Evolutionary conservation across 2,329 filamentous ascomycete species (phyloP), one percentile per base, ranked within the genome.

Genomic region (Microthyrium microscopicum): DNA sequence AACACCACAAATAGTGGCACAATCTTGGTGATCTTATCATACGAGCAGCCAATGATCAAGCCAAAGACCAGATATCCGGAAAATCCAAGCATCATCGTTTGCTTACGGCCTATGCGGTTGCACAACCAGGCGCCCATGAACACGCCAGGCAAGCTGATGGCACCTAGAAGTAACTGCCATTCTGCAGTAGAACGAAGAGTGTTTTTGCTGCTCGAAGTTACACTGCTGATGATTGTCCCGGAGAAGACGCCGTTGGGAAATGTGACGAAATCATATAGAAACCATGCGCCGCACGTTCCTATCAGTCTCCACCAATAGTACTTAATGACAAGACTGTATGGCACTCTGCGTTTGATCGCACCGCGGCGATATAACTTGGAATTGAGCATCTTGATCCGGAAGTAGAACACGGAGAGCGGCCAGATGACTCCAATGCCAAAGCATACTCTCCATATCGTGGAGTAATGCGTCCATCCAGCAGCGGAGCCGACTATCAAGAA

Each of bases 261-360:
- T 3, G 58, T 62, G 36, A 60, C 22, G 55, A 93, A 92, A 65
- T 69, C 59, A 41, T 62, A 60, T 34, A 69, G 55, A 45, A 70
- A 70, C 63, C 65, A 70, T 31, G 67, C 66, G 7, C 63, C 57
- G 35, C 58, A 65, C 7, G 66, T 68, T 7, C 68, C 64, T 20
- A 64, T 50, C 8, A 72, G 47, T 2, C 58, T 51, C 42, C 58
- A 63, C 66, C 67, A 70, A 49, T 71, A 71, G 44, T 61, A 70
- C 15, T 53, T 54, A 7, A 66, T 24, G 5, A 68, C 56, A 0
- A 71, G 52, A 1, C 46, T 41, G 39, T 71, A 66, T 0, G 67
- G 63, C 0, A 71, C 37, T 2, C 54, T 51, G 16, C 53, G 49
- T 41, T 69, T 66, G 47, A 70, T 70, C 0, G 66, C 66, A 4